Base-by-base conservation (phyloP, 768 basidiomycete species). In the Tylopilus cervinicoccineus region DNA sequence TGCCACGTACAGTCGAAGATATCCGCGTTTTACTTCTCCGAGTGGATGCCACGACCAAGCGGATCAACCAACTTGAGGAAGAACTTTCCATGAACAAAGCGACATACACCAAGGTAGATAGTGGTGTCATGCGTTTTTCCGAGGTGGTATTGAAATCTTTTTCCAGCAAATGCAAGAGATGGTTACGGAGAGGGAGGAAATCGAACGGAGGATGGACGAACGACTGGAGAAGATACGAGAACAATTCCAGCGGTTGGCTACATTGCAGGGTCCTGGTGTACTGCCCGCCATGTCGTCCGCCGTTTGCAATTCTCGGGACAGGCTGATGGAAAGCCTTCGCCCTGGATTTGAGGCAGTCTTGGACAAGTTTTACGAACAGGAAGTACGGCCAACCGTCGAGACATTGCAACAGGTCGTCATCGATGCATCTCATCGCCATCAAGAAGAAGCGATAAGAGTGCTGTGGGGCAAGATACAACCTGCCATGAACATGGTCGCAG, bases 401-500 rank as follows among this genome's bases (percentile, higher is more conserved):
- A 38, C 50, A 17, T 32, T 62, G 36, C 53, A 50, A 32, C 39
- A 41, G 17, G 31, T 13, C 17, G 51, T 54, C 20, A 11, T 53
- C 9, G 34, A 53, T 14, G 36, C 53, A 16, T 57, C 64, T 16
- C 43, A 55, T 33, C 57, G 47, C 20, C 50, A 60, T 28, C 64
- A 62, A 40, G 50, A 52, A 31, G 63, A 60, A 14, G 48, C 55
- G 14, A 50, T 62, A 4, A 40, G 41, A 23, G 60, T 57, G 19
- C 24, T 65, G 22, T 65, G 64, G 64, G 60, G 60, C 9, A 56
- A 36, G 51, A 56, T 65, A 29, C 55, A 62, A 37, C 63, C 63
- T n/a, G 65, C 64, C 4, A 64, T 65, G 63, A 62, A 62, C 31
- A 55, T 64, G 55, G 63, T 66, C 3, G 55, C 60, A 3, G 63